A percentile compares a stretch with the other conserved stretches of the same genome.
Evolutionary conservation across 75 land plant genomes (phyloP).

Genomic region (Picea glauca): DNA sequence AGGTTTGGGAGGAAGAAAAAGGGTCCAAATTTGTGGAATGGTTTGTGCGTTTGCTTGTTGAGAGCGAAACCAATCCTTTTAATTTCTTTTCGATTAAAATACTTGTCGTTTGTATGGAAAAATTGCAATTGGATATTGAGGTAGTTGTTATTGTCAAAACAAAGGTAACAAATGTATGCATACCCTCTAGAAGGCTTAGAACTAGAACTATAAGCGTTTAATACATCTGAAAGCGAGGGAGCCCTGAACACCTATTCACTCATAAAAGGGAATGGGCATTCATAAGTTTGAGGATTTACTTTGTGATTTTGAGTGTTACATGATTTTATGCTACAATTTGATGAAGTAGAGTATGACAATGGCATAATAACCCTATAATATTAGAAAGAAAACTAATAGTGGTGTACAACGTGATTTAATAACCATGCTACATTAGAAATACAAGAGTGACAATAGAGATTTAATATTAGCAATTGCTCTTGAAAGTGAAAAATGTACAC

Average conservation of each 20-base stretch:
- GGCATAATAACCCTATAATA: too few species aligned
- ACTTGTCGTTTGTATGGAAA: conserved; percentile 45
- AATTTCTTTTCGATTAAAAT: conserved; percentile 48
- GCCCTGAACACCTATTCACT: conserved; percentile 51
- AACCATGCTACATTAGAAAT: too few species aligned
- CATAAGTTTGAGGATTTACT: conserved; percentile 56
- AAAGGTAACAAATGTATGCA: conserved; percentile 39
- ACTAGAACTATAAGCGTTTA: conserved; percentile 23
- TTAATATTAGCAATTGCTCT: too few species aligned
- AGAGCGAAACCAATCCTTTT: conserved; percentile 49
- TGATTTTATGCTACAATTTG: conserved; percentile 31
- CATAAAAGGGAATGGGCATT: conserved; percentile 54
- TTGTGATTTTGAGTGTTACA: conserved; percentile 40
- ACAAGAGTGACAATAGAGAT: too few species aligned
- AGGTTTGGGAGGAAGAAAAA: conserved; percentile 53
- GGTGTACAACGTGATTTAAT: too few species aligned
- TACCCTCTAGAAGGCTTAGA: conserved; percentile 44
- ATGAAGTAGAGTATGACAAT: conserved; percentile 51
- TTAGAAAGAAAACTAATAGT: too few species aligned
- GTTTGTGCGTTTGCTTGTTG: conserved; percentile 65
- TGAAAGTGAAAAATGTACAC: too few species aligned
- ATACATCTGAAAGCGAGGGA: conserved; percentile 45
- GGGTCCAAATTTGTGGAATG: conserved; percentile 61
- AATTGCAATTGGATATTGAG: conserved; percentile 52
- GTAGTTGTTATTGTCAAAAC: conserved; percentile 49